phyloP scores from a whole-genome alignment of 768 basidiomycete species.

The Chlorophyllum brunneum region DNA sequence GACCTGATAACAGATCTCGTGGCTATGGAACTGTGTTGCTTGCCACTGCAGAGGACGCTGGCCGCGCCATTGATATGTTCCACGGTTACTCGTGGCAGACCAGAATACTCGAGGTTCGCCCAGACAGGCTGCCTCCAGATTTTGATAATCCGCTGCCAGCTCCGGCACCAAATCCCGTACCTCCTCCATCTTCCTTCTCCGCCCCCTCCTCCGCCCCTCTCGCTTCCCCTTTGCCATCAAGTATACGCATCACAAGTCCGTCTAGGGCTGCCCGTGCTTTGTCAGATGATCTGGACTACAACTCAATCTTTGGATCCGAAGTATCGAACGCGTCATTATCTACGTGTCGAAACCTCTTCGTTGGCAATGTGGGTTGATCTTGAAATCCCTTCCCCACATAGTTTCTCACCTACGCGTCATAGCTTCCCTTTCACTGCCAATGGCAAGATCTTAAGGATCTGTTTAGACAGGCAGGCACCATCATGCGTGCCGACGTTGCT shows the following conservation, averaged over 20 bases:
- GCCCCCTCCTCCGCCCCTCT: constrained; percentile 12
- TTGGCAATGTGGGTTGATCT: constrained; percentile 71
- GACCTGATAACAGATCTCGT: constrained; percentile 87
- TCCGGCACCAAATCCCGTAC: constrained; percentile 19
- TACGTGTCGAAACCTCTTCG: constrained; percentile 61
- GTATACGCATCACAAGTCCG: constrained; percentile 10
- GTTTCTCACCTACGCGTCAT: constrained; percentile 35
- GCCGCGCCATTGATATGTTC: constrained; percentile 92
- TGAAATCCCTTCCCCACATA: background rate
- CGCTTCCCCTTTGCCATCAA: constrained; percentile 10
- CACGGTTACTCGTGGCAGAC: constrained; percentile 98
- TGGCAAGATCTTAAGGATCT: constrained; percentile 99
- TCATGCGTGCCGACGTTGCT: constrained; percentile 88
- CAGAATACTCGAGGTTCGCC: constrained; percentile 84
- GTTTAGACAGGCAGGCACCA: constrained; percentile 86
- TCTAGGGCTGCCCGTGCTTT: constrained; percentile 12
- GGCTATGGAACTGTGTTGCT: constrained; percentile 95
- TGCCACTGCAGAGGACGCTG: constrained; percentile 92
- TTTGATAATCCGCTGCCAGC: constrained; percentile 34
- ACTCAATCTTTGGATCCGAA: constrained; percentile 15
- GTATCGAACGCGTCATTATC: constrained; percentile 19
- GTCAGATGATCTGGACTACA: constrained; percentile 24
- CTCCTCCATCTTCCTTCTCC: constrained; percentile 8
- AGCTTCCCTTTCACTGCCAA: constrained; percentile 92
- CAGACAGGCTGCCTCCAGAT: constrained; percentile 74